Evolutionary conservation across 208 protist genomes (phyloP), one percentile per base, ranked within the genome.

Genomic region (Leishmania arabica): DNA sequence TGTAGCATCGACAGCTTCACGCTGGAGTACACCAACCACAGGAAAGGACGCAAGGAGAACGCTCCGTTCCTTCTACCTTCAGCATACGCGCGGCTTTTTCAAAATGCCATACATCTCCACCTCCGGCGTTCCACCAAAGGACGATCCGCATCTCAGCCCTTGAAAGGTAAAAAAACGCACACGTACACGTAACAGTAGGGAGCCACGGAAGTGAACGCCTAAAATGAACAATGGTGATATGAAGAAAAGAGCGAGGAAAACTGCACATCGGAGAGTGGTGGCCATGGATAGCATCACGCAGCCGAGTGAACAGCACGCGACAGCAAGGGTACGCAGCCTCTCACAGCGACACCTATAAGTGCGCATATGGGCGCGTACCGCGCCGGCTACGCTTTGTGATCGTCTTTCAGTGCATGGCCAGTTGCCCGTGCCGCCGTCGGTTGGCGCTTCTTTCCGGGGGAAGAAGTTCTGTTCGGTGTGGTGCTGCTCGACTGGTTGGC

Each of bases 401-500:
- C 68, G 11, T 77, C 27, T 37, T 77, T 77, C 24, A 62, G 58
- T 40, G 66, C 3, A 37, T 77, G 47, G 1, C 45, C 65, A 17
- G 68, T 51, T 15, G 47, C 47, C 0, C 81, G 81, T 56, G 77
- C 77, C 1, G 81, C 27, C 6, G 71, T 71, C 2, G 77, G 8
- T 9, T 54, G 77, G 11, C 78, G 82, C 42, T 68, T 49, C 82
- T 70, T 82, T 11, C 56, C 45, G 3, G 24, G 24, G 27, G 72
- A 19, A 27, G 78, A 53, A 7, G 76, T 71, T 64, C 47, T 62
- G 58, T 75, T 86, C 5, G 65, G 73, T 31, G 82, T 79, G 45
- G 73, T 47, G 24, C 82, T 78, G 49, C 71, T 79, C 51, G 82
- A 77, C 42, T 82, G 82, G 54, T 81, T 81, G n/a, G 64, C 78